Conservation (phyloP, 2,329 filamentous ascomycete species). For the Pyricularia sp. region DNA sequence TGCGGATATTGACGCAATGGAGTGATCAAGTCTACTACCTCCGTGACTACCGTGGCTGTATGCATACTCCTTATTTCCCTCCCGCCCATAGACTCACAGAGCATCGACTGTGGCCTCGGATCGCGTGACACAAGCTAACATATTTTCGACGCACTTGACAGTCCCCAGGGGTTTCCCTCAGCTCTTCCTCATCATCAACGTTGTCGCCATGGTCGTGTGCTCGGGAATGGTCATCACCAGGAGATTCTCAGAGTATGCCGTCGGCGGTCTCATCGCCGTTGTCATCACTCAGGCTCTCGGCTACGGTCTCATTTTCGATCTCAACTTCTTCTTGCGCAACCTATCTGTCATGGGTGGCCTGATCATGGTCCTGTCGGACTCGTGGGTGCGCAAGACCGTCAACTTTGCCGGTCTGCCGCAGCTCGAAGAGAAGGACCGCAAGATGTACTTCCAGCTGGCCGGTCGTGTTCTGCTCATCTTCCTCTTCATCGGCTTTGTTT, state of each 20-base stretch:
- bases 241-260: constrained; percentile 88
- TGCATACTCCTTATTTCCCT: constrained; percentile 6
- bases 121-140: constrained; percentile 14
- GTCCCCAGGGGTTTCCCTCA: constrained; percentile 86
- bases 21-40: constrained; percentile 88
- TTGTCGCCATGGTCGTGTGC: constrained; percentile 76
- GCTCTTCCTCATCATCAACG: constrained; percentile 84
- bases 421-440: constrained; percentile 97
- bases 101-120: background rate
- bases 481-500: constrained; percentile 93
- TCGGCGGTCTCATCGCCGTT: constrained; percentile 79
- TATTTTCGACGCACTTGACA: constrained; percentile 25
- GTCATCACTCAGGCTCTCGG: constrained; percentile 90
- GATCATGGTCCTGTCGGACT: constrained; percentile 96
- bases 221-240: constrained; percentile 82
- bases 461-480: constrained; percentile 94
- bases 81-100: background rate
- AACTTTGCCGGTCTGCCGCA: constrained; percentile 89
- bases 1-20: constrained; percentile 98
- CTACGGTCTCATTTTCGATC: constrained; percentile 95
- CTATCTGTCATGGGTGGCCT: constrained; percentile 94
- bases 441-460: constrained; percentile 99
- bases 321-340: constrained; percentile 99
- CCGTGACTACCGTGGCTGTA: constrained; percentile 88
- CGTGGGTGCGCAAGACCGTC: constrained; percentile 95